Percentiles rank a stretch among this genome's conserved stretches.
Evolutionary conservation across 805 yeast genomes (phyloP).

Genomic region (Maudiozyma bulderi): DNA sequence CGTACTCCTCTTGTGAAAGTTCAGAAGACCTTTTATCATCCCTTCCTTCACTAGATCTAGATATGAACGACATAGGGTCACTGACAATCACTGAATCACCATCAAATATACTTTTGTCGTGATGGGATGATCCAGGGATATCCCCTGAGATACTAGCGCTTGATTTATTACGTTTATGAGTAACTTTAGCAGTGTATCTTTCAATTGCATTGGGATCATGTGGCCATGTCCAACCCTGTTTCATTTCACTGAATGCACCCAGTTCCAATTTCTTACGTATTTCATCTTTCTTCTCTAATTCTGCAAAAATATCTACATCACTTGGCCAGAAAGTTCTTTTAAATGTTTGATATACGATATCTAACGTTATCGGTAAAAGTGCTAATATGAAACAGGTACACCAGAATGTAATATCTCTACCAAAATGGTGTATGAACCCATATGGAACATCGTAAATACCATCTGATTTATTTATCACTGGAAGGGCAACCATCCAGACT

Average conservation of each 20-base stretch:
- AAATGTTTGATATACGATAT: slow-evolving; percentile 50
- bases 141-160: not conserved
- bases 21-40: not conserved
- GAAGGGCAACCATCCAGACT: slow-evolving; percentile 71
- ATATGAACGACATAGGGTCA: not conserved
- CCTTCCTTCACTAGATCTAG: not conserved
- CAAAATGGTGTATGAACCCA: slow-evolving; percentile 65
- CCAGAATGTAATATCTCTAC: slow-evolving; percentile 83
- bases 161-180: slow-evolving; percentile 3
- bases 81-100: not conserved
- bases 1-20: slow-evolving; percentile 31
- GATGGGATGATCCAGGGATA: slow-evolving; percentile 1
- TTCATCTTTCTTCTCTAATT: slow-evolving; percentile 59
- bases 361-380: slow-evolving; percentile 54
- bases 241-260: slow-evolving; percentile 60
- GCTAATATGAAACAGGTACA: slow-evolving; percentile 51
- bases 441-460: slow-evolving; percentile 56
- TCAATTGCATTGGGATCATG: slow-evolving; percentile 34
- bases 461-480: slow-evolving; percentile 50
- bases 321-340: slow-evolving; percentile 50
- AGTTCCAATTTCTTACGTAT: slow-evolving; percentile 63
- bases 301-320: slow-evolving; percentile 72
- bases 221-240: slow-evolving; percentile 69
- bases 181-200: slow-evolving; percentile 20
- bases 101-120: not conserved